Base-by-base conservation (phyloP, 2,329 filamentous ascomycete genomes). In the Penicillium oxalicum region DNA sequence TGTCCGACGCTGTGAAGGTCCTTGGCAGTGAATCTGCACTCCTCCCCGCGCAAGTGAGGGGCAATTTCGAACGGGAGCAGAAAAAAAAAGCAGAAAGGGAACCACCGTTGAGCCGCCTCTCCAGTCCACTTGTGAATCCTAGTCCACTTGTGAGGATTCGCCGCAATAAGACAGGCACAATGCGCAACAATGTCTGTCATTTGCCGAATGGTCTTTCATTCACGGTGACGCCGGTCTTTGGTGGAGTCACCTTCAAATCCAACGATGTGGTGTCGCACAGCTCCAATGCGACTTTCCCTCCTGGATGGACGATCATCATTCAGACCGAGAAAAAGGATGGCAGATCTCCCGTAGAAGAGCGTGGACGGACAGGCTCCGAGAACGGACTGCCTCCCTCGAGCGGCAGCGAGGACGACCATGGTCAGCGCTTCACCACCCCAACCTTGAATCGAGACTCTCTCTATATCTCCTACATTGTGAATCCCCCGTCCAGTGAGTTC, bases 401-500 rank as follows among this genome's bases (percentile, higher is more conserved):
- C 18, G 52, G 59, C 18, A 54, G 55, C 38, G 58, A 61, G 38
- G 49, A 58, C 5, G 49, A 59, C 7, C 52, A 83, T 32, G 47
- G 51, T 36, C 50, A 55, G 25, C 63, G 81, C n/a, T 96, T 85
- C 73, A 82, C 74, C 44, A 74, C 73, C 40, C 91, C 91, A 0
- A 95, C 88, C 0, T 74, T 94, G 29, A 79, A 82, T 29, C 80
- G 83, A 65, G 91, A 97, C 68, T 84, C 82, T 59, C 77, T 96
- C 49, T 96, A 91, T 73, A 91, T 97, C 60, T 95, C 90, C 4
- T 91, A 88, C 52, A 90, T 95, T 54, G 91, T 88, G 43, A 88
- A 87, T 57, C 89, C 91, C 0, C 86, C 86, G 43, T 87, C 77
- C 66, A 81, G 73, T 64, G 89, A 95, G 42, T 94, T 86, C 72